These are phyloP conservation scores for Eimeria maxima DNA, from an alignment of 169 alveolate species.

Conservation along the genomic window DNA sequence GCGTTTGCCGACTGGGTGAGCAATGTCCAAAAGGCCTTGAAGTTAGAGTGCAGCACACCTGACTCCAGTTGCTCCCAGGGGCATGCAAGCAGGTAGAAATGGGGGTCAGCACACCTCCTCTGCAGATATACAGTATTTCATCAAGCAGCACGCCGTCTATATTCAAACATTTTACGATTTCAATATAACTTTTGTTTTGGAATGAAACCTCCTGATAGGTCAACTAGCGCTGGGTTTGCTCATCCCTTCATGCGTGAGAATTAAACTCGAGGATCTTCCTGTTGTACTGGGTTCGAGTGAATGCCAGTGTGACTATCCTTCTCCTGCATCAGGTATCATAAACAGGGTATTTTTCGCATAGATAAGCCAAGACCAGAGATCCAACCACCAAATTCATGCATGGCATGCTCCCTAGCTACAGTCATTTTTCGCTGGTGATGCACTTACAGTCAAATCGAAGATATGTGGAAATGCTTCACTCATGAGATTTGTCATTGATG, in stretches of 20 bases:
- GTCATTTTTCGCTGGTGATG: neutral
- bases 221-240: neutral
- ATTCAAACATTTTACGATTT: neutral
- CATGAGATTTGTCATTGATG: neutral
- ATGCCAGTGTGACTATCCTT: neutral
- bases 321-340: neutral
- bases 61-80: slow-evolving; percentile 6
- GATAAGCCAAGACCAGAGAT: neutral
- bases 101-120: neutral
- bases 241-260: neutral
- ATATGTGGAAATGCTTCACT: neutral
- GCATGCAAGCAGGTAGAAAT: slow-evolving; percentile 3
- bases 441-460: neutral
- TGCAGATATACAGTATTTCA: neutral
- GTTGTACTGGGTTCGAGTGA: neutral
- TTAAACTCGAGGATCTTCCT: neutral
- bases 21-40: slow-evolving; percentile 25
- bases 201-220: neutral
- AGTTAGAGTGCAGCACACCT: neutral
- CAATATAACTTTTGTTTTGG: neutral
- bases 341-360: neutral
- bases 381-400: neutral
- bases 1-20: slow-evolving; percentile 67
- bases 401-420: neutral
- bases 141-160: neutral